Evolutionary conservation across 2,329 filamentous ascomycete genomes (phyloP).

Genomic region (Penicillium crustosum): DNA sequence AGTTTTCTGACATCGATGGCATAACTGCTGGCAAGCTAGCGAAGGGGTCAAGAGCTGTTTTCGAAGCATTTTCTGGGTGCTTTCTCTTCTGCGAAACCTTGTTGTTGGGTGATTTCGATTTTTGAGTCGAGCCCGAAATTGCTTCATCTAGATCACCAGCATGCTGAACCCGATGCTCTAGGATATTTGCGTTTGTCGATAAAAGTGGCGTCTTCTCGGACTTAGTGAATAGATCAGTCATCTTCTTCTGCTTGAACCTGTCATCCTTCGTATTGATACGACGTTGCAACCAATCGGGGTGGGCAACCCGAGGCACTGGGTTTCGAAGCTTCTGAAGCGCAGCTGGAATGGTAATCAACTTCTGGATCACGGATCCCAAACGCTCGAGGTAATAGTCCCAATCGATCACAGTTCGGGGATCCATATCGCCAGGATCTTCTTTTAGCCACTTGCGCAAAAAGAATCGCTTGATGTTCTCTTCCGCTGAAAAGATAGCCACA

Average conservation of each 20-base stretch:
- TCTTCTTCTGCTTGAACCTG: slow-evolving; percentile 96
- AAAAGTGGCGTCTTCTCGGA: slow-evolving; percentile 65
- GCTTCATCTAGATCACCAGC: slow-evolving; percentile 72
- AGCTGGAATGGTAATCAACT: slow-evolving; percentile 96
- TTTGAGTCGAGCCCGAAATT: slow-evolving; percentile 65
- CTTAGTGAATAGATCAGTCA: slow-evolving; percentile 81
- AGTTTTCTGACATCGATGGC: slow-evolving; percentile 83
- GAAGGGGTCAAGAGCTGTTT: slow-evolving; percentile 72
- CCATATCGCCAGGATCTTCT: slow-evolving; percentile 87
- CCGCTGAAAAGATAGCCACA: slow-evolving; percentile 94
- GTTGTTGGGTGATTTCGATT: slow-evolving; percentile 61
- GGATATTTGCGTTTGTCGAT: slow-evolving; percentile 66
- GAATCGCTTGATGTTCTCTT: slow-evolving; percentile 79
- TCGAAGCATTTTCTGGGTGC: slow-evolving; percentile 62
- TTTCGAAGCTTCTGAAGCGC: slow-evolving; percentile 94
- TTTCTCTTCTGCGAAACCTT: slow-evolving; percentile 67
- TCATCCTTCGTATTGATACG: slow-evolving; percentile 95
- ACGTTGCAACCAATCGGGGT: slow-evolving; percentile 95
- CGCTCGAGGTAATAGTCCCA: slow-evolving; percentile 98
- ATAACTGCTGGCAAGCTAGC: slow-evolving; percentile 77
- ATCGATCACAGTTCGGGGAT: slow-evolving; percentile 84
- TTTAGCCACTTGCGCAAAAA: slow-evolving; percentile 95
- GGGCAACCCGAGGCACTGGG: slow-evolving; percentile 86
- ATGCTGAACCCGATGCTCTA: slow-evolving; percentile 57
- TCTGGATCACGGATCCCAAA: slow-evolving; percentile 95